phyloP scores from a whole-genome alignment of 805 yeast species.

The Pichia pseudocactophila region DNA sequence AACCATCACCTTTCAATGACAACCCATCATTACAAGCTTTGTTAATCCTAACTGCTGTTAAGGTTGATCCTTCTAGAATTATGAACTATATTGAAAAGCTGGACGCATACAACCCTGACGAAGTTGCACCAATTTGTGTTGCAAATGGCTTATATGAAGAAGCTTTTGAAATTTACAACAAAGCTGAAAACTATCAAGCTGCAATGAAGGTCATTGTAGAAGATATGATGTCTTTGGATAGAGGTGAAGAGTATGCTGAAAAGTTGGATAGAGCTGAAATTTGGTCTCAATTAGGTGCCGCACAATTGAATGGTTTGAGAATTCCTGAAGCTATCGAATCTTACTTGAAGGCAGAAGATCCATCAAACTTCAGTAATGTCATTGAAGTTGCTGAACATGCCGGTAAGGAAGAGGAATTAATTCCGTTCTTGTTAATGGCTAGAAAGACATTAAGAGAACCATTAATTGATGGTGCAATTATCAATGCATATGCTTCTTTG shows the following conservation, averaged over 20 bases:
- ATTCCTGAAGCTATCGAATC: constrained; percentile 87
- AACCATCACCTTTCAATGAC: constrained; percentile 95
- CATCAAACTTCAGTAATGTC: constrained; percentile 81
- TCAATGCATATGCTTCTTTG: constrained; percentile 77
- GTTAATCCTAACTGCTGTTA: constrained; percentile 86
- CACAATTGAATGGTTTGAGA: constrained; percentile 90
- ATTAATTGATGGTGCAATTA: constrained; percentile 82
- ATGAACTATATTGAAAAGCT: constrained; percentile 76
- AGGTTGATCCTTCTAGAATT: constrained; percentile 86
- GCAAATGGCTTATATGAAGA: constrained; percentile 87
- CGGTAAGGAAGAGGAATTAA: constrained; percentile 89
- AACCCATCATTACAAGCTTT: constrained; percentile 93
- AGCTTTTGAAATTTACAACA: constrained; percentile 87
- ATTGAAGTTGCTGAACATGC: constrained; percentile 94
- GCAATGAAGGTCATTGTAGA: constrained; percentile 91
- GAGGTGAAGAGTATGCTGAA: constrained; percentile 91
- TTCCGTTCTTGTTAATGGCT: constrained; percentile 83
- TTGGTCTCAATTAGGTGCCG: constrained; percentile 94
- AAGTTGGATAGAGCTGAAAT: constrained; percentile 76
- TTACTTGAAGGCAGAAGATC: constrained; percentile 85
- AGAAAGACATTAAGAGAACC: constrained; percentile 88
- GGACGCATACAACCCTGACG: constrained; percentile 85
- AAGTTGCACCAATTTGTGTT: constrained; percentile 86
- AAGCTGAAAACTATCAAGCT: constrained; percentile 63
- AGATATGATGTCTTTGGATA: constrained; percentile 86